Percentiles rank a stretch among this genome's conserved stretches.
phyloP scores from a whole-genome alignment of 805 yeast genomes.

The Monosporozyma unispora region DNA sequence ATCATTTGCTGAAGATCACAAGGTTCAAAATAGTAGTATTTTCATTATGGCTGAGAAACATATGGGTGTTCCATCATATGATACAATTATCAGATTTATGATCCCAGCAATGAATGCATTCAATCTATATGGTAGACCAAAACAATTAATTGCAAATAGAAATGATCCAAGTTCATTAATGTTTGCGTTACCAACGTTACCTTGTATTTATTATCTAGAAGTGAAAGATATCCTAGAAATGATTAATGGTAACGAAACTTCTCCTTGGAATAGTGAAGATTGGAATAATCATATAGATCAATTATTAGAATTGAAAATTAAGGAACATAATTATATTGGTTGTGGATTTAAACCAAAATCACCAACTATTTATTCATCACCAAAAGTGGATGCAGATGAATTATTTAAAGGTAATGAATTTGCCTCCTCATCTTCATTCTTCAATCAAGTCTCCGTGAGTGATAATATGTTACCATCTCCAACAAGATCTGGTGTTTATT shows the following conservation, averaged over 20 bases:
- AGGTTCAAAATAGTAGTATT: slow-evolving; percentile 38
- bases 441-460: background rate
- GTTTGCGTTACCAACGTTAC: slow-evolving; percentile 68
- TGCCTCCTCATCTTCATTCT: background rate
- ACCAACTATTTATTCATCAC: slow-evolving; percentile 49
- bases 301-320: slow-evolving; percentile 42
- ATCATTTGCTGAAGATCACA: slow-evolving; percentile 37
- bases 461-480: background rate
- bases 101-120: slow-evolving; percentile 65
- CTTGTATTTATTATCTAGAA: slow-evolving; percentile 52
- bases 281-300: slow-evolving; percentile 54
- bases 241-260: slow-evolving; percentile 25
- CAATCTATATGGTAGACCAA: slow-evolving; percentile 66
- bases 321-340: slow-evolving; percentile 57
- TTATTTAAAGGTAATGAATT: slow-evolving; percentile 17
- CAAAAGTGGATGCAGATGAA: slow-evolving; percentile 33
- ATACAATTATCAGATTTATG: slow-evolving; percentile 61
- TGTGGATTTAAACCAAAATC: slow-evolving; percentile 61
- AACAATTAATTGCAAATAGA: slow-evolving; percentile 49
- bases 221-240: slow-evolving; percentile 47
- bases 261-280: slow-evolving; percentile 46
- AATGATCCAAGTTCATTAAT: slow-evolving; percentile 45
- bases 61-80: slow-evolving; percentile 62
- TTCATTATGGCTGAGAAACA: slow-evolving; percentile 64
- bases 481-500: background rate